Base-by-base conservation (phyloP, 2,329 filamentous ascomycete genomes). In the Aspergillus alliaceus region DNA sequence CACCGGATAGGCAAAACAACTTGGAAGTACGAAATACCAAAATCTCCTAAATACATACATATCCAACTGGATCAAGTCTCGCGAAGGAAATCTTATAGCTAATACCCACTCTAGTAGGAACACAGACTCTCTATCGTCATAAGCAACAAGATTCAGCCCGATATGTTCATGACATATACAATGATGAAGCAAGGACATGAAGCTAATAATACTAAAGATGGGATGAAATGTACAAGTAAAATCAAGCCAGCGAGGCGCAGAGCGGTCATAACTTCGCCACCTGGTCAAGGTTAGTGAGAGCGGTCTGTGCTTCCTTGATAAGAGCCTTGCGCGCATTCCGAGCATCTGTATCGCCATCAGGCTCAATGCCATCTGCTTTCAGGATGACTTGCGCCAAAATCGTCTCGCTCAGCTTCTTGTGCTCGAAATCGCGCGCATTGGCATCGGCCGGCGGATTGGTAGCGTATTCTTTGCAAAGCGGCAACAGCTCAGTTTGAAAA, bases 301-400 rank as follows among this genome's bases (percentile, higher is more conserved):
- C 61, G 18, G 61, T 65, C 61, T 80, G 75, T 9, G 76, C 72
- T 57, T 79, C 75, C 52, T 69, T 74, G 40, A 80, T 73, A 35
- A 80, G 65, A 6, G 69, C 72, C 57, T 71, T 77, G 62, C 71
- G 72, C 61, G 87, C 84, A 42, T 79, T 70, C 8, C 79, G 76
- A 51, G 82, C 70, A 6, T 87, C 80, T 59, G 86, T 84, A 6
- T 81, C 72, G 71, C 90, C 86, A 65, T 96, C 90, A 3, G 80
- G 78, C 62, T 95, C 88, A 12, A 97, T 77, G 6, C 90, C 85
- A 66, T 93, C 89, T 5, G 96, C 73, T 82, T 79, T 79, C 56
- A 80, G 57, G 48, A 78, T 65, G 15, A 80, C 68, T 61, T 80
- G 75, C 18, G 69, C 66, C 63, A 80, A 58, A 11, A 79, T 73